Evolutionary conservation across 768 basidiomycete genomes (phyloP), one percentile per base, ranked within the genome.

Genomic region (Phaeotremella skinneri): DNA sequence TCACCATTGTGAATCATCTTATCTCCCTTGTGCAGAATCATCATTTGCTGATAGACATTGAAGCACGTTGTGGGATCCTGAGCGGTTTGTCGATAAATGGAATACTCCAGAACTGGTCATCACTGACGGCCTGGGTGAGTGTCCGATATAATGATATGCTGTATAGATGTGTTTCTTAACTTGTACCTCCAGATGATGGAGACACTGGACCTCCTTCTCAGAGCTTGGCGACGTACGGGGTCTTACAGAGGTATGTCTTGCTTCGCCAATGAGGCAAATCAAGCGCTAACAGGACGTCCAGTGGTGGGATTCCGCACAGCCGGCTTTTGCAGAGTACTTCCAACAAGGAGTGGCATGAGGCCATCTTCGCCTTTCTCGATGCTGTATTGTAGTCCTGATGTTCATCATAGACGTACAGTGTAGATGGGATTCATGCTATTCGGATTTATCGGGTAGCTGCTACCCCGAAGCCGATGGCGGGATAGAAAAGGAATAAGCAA

Each of bases 11-110:
- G 37, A 41, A 39, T 39, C 25, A 25, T 41, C 25, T 13, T 27
- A 54, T 16, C 14, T 11, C 30, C 16, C 21, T 48, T 23, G 47
- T 13, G 13, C 21, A 23, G n/a, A n/a, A 48, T 23, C 13, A 27
- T 21, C n/a, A 17, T 17, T 4, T 6, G 37, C 32, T 41, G 17
- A 41, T 16, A 17, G 39, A 3, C 32, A 2, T 13, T 3, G 17
- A 17, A 52, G 51, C 23, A 23, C 31, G 16, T 41, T 54, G n/a
- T 54, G 52, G 52, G 52, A 54, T 29, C 52, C 52, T 16, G 52
- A 54, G 37, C n/a, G 52, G 20, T 54, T 54, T 21, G 23, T 54
- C 20, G 52, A 54, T 27, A 21, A 23, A n/a, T 54, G 52, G 52
- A 4, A 54, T 13, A 54, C 52, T 2, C 52, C 52, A 3, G 52